Evolutionary conservation across 2,329 filamentous ascomycete species (phyloP).

Genomic region (Dothiorella sarmentorum): DNA sequence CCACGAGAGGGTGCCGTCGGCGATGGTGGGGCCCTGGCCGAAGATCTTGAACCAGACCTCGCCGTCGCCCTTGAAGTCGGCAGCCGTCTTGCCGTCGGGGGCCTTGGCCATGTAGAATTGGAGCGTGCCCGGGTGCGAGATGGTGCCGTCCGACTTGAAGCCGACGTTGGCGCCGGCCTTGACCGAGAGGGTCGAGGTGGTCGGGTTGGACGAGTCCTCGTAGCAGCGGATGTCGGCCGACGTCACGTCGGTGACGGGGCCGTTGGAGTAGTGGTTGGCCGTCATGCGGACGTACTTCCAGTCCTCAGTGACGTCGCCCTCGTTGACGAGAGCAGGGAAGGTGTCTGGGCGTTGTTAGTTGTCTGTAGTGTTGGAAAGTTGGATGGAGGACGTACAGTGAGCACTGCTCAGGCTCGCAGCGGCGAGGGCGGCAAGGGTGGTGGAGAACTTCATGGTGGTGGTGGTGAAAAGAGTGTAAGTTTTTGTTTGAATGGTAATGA

Average conservation of each 20-base stretch:
- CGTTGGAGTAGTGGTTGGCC: slow-evolving; percentile 31
- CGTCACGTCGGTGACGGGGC: slow-evolving; percentile 30
- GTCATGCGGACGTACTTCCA: slow-evolving; percentile 35
- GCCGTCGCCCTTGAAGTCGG: slow-evolving; percentile 30
- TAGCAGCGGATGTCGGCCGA: slow-evolving; percentile 35
- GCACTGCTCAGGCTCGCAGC: slow-evolving; percentile 12
- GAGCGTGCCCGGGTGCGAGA: slow-evolving; percentile 35
- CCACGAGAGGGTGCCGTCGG: slow-evolving; percentile 19
- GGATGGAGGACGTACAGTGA: neutral
- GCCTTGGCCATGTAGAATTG: slow-evolving; percentile 40
- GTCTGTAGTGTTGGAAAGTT: neutral
- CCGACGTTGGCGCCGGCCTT: slow-evolving; percentile 31
- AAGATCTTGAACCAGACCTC: slow-evolving; percentile 37
- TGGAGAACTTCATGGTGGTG: slow-evolving; percentile 14
- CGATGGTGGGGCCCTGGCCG: slow-evolving; percentile 22
- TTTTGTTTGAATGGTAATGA: neutral
- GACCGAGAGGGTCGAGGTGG: slow-evolving; percentile 26
- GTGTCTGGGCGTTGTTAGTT: slow-evolving; percentile 23
- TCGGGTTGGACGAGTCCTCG: slow-evolving; percentile 23
- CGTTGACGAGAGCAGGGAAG: slow-evolving; percentile 26
- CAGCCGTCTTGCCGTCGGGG: slow-evolving; percentile 22
- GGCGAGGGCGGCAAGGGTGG: slow-evolving; percentile 9
- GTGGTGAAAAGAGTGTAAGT: neutral
- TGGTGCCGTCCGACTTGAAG: slow-evolving; percentile 31
- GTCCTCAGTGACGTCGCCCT: slow-evolving; percentile 26